Evolutionary conservation across 805 yeast species (phyloP), one percentile per base, ranked within the genome.

Genomic region (Starmerella kuoi): DNA sequence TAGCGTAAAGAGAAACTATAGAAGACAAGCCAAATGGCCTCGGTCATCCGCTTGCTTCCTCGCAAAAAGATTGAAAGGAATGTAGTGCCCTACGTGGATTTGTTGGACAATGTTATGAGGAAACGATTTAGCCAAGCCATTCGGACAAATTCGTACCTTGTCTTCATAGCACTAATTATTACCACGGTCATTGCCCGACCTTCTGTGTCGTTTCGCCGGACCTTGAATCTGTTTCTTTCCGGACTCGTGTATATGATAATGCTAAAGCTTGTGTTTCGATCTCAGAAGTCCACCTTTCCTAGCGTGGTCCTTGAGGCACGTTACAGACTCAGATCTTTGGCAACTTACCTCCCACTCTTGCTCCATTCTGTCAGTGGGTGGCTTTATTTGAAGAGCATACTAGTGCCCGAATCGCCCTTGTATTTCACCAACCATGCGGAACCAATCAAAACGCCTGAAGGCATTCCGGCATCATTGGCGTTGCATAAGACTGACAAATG

Each of bases 41-140:
- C 54, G 12, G 46, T 44, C 12, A 51, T 51, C 30, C 40, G 54
- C 33, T 38, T 49, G 21, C 40, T 50, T 21, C 55, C 54, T 28
- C 48, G 42, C 22, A 41, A 44, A 31, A 34, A 41, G 38, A 34
- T 42, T 18, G 45, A 38, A 18, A 47, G 43, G 2, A 38, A 42
- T 23, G 40, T 41, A 24, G 38, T 31, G 25, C 50, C 48, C 4
- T 51, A 51, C 33, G 18, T 32, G n/a, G 12, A 3, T 11, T 9
- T 50, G 21, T 37, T 51, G 19, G 41, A 43, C 9, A 21, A 26
- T 20, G 48, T 46, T 7, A 27, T 47, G 24, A 26, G 36, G n/a
- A 23, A 30, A 17, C 43, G 55, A 15, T 31, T 46, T 11, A 18
- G 30, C 17, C 43, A 30, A 26, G 44, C 39, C 12, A 18, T 32